These are phyloP conservation scores for Didymellaceae sp. DNA, from an alignment of 2,329 filamentous ascomycete species.

Conservation along the genomic window DNA sequence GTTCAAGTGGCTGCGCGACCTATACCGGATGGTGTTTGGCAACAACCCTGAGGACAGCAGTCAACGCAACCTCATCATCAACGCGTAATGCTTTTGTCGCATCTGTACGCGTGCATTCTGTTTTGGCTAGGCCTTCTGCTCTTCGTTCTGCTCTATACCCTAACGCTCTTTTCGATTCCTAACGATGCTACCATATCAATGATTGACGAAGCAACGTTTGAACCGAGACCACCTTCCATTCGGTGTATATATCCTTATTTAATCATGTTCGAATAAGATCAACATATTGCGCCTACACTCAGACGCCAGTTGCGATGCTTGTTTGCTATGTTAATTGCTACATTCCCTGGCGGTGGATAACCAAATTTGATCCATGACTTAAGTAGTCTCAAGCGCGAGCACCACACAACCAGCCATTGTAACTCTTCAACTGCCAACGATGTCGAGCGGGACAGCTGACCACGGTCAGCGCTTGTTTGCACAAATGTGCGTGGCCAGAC, in stretches of 20 bases:
- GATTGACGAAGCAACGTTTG: conserved; percentile 9
- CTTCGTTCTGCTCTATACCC: conserved; percentile 17
- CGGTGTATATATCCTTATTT: conserved; percentile 9
- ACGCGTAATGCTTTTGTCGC: conserved; percentile 32
- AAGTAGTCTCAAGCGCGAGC: no score
- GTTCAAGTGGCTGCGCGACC: conserved; percentile 79
- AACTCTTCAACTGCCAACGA: no score
- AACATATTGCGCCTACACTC: background rate
- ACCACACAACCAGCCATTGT: no score
- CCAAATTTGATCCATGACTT: no score
- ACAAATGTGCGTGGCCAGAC: conserved; percentile 6
- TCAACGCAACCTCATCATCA: conserved; percentile 68
- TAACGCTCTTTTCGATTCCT: conserved; percentile 16
- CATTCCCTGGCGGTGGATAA: no score
- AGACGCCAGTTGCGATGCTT: no score
- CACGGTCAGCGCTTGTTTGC: background rate
- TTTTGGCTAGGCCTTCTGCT: conserved; percentile 11
- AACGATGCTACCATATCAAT: conserved; percentile 5
- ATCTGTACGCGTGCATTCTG: background rate
- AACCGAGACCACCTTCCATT: conserved; percentile 2
- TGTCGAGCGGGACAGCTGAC: no score
- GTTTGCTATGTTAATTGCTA: no score
- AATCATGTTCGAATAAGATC: background rate
- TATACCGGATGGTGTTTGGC: conserved; percentile 85
- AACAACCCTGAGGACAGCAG: conserved; percentile 81